These are phyloP conservation scores for Lagenidium sp. DNA, from an alignment of 352 stramenopile species.

Conservation along the genomic window DNA sequence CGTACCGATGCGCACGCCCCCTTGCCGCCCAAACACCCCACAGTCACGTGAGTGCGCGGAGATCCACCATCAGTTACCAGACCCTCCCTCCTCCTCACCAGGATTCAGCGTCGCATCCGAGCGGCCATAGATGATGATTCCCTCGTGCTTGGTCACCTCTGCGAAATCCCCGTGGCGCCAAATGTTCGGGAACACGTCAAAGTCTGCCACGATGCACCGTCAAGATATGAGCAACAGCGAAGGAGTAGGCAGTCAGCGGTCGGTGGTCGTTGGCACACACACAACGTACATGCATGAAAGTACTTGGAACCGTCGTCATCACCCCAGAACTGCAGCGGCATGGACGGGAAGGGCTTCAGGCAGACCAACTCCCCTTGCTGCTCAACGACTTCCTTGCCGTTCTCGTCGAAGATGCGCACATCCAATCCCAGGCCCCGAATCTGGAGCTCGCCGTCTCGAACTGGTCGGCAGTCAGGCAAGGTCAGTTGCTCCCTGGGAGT, in stretches of 20 bases:
- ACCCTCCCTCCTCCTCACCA: no score
- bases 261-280: background rate
- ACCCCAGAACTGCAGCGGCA: conserved; percentile 78
- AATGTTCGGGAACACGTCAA: conserved; percentile 63
- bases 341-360: conserved; percentile 76
- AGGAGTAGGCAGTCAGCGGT: no score
- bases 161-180: conserved; percentile 83
- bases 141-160: conserved; percentile 46
- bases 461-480: conserved; percentile 13
- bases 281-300: conserved; percentile 49
- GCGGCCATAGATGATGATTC: conserved; percentile 68
- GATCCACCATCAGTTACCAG: no score
- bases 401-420: conserved; percentile 63
- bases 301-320: conserved; percentile 72
- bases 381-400: conserved; percentile 33
- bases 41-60: no score
- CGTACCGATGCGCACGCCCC: conserved; percentile 67
- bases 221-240: conserved; percentile 1
- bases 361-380: conserved; percentile 60
- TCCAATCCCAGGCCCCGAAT: conserved; percentile 72
- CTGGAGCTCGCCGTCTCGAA: conserved; percentile 74
- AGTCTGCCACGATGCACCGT: conserved; percentile 39
- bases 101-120: conserved; percentile 75
- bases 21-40: no score
- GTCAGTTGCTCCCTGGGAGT: no score